These are phyloP conservation scores for Heterobasidion irregulare DNA, from an alignment of 1,284 basidiomycete species.

Conservation along the genomic window DNA sequence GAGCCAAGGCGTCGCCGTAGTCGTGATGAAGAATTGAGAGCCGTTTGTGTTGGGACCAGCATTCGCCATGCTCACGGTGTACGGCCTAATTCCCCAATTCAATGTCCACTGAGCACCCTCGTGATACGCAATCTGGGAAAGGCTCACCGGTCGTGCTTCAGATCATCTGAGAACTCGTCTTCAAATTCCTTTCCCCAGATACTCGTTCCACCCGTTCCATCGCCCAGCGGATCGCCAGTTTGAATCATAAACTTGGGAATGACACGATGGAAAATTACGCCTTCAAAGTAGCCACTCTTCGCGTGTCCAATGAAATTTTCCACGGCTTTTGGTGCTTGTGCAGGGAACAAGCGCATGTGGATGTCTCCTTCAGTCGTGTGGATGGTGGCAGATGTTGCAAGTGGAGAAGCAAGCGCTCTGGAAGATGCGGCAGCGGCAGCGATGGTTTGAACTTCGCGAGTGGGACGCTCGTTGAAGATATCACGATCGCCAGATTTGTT, in stretches of 20 bases:
- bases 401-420: constrained; percentile 49
- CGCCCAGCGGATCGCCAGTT: constrained; percentile 94
- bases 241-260: constrained; percentile 99
- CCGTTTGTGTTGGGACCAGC: constrained; percentile 92
- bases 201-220: constrained; percentile 94
- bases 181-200: constrained; percentile 96
- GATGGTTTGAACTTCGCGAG: constrained; percentile 92
- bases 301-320: constrained; percentile 97
- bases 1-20: constrained; percentile 91
- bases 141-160: constrained; percentile 81
- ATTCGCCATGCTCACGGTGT: constrained; percentile 99
- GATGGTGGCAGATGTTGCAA: constrained; percentile 78
- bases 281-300: constrained; percentile 90
- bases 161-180: constrained; percentile 87
- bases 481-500: constrained; percentile 87
- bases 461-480: constrained; percentile 97
- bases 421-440: constrained; percentile 53
- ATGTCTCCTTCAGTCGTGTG: constrained; percentile 97
- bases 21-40: constrained; percentile 98
- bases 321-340: constrained; percentile 88
- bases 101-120: constrained; percentile 1
- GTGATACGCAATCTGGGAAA: background rate
- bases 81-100: constrained; percentile 49
- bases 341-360: constrained; percentile 83
- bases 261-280: constrained; percentile 93